Conservation (phyloP, 2,329 filamentous ascomycete species). For the Dactylellina haptotyla region DNA sequence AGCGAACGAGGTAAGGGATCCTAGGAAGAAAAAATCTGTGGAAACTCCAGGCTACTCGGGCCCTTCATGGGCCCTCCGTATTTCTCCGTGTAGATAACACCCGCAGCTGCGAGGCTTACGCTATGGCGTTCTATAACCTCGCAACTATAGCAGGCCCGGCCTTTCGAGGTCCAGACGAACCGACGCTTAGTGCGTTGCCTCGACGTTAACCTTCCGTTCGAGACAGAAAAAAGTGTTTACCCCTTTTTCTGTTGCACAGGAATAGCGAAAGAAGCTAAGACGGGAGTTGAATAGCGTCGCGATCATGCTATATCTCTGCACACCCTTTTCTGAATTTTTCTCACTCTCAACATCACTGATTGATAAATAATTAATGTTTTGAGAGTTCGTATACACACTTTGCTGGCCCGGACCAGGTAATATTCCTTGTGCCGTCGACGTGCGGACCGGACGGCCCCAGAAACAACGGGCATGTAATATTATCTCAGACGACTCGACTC, state of each 20-base stretch:
- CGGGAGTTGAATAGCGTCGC: too few species aligned
- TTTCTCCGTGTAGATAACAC: constrained; percentile 3
- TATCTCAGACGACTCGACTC: too few species aligned
- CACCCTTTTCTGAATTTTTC: too few species aligned
- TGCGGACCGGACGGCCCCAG: too few species aligned
- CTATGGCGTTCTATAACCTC: not conserved
- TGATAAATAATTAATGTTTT: too few species aligned
- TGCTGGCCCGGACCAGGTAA: not conserved
- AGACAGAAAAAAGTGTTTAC: constrained; percentile 9
- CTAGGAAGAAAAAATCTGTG: not conserved
- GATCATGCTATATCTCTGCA: too few species aligned
- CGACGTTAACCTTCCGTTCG: constrained; percentile 21
- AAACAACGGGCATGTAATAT: too few species aligned
- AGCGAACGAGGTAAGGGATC: not conserved
- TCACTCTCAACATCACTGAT: too few species aligned
- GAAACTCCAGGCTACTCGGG: not conserved
- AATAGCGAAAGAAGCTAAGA: constrained; percentile 11
- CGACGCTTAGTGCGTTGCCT: constrained; percentile 2
- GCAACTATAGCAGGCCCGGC: too few species aligned
- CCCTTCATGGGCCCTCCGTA: not conserved
- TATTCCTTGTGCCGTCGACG: not conserved
- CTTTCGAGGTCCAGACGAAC: not conserved
- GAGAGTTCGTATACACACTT: too few species aligned
- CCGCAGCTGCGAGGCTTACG: not conserved
- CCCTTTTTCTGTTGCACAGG: constrained; percentile 32